Conservation (phyloP, 2,329 filamentous ascomycete genomes). For the Cytospora piceae region DNA sequence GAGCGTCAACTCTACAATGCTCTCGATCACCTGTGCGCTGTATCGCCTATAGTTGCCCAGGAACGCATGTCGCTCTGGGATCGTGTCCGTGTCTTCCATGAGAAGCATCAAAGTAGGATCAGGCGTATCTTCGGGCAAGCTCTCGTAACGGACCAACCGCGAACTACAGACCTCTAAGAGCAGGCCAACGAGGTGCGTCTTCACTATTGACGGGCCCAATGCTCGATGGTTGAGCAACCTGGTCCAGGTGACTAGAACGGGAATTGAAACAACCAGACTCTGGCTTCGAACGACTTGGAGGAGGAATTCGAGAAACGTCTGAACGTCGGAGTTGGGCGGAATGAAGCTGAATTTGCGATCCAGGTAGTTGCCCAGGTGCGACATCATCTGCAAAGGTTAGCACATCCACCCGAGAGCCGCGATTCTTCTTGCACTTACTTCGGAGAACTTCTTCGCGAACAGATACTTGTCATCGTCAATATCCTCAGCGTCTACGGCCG, state of each 20-base stretch:
- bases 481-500: constrained; percentile 75
- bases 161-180: constrained; percentile 83
- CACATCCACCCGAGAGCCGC: background rate
- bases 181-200: constrained; percentile 69
- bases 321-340: constrained; percentile 66
- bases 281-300: constrained; percentile 79
- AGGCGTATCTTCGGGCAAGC: constrained; percentile 77
- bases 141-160: constrained; percentile 85
- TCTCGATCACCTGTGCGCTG: constrained; percentile 84
- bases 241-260: constrained; percentile 87
- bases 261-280: constrained; percentile 91
- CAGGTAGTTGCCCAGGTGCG: constrained; percentile 81
- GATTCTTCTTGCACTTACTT: constrained; percentile 57
- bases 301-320: constrained; percentile 78
- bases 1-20: constrained; percentile 79
- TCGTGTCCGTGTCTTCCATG: constrained; percentile 90
- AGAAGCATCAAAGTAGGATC: constrained; percentile 82
- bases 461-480: constrained; percentile 92
- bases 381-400: constrained; percentile 68
- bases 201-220: constrained; percentile 66
- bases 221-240: constrained; percentile 73
- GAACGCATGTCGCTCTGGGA: constrained; percentile 92
- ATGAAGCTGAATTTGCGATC: constrained; percentile 74
- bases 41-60: constrained; percentile 94
- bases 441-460: constrained; percentile 90